Base-by-base conservation (phyloP, 495 filamentous ascomycete species). In the Xylaria intraflava region DNA sequence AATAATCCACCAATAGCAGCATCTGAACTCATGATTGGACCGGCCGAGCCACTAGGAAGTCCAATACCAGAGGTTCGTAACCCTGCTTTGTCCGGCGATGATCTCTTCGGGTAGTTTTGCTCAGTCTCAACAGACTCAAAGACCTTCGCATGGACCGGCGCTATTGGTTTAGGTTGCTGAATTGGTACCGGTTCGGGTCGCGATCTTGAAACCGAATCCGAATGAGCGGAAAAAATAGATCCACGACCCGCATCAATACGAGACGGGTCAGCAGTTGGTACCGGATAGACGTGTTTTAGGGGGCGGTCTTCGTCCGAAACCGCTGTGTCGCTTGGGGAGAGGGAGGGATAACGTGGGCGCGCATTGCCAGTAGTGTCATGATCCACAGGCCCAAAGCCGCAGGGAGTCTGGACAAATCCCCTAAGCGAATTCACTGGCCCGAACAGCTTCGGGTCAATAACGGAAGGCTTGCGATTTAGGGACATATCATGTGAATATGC, bases 261-360 rank as follows among this genome's bases (percentile, higher is more conserved):
- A 27, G 70, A 69, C 3, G 80, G 80, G 60, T 88, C 85, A 10
- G 74, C 74, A 19, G 82, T 86, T 23, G 83, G 75, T 33, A 84
- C 60, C 8, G 85, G 82, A 53, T 62, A 62, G 20, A 66, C 53
- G 12, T 41, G 45, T 44, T 59, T 62, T 27, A 68, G 52, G 6
- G 62, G 65, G 14, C 61, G 54, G 14, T 63, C 65, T 51, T 76
- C 69, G n/a, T 30, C 27, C n/a, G 65, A 56, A 26, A 51, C 65
- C 58, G 42, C 56, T 61, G 39, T 61, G 48, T 66, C 61, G 17
- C 54, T 63, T 30, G 53, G 61, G 9, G 48, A 45, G 17, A 46
- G 49, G 39, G 58, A 52, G 10, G 61, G 58, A 41, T 66, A 53
- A 27, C 23, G 48, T 42, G 31, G 56, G 3, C 31, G 56, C 23